Conservation (phyloP, 768 basidiomycete species). For the Neoboletus magnificus region DNA sequence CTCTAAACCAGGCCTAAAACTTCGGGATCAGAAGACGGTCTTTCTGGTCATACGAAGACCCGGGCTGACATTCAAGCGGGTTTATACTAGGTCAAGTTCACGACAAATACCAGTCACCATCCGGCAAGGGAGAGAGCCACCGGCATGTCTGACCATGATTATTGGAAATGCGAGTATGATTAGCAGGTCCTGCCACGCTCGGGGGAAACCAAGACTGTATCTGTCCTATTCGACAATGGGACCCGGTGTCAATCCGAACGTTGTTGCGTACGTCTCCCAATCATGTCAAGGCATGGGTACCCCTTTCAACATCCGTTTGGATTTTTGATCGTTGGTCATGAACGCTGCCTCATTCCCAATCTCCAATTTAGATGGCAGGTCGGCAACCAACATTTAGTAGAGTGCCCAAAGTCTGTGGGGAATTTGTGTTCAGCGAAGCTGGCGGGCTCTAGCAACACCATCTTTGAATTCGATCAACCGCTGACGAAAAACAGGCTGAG, state of each 20-base stretch:
- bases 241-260: not conserved
- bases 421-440: not conserved
- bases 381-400: no score
- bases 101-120: no score
- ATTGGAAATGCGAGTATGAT: not conserved
- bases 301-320: no score
- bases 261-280: not conserved
- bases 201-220: not conserved
- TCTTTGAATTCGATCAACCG: constrained; percentile 6
- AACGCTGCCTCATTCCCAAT: not conserved
- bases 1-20: no score
- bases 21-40: no score
- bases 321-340: no score
- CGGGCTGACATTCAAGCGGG: no score
- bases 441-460: not conserved
- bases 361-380: not conserved
- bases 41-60: no score
- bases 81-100: no score
- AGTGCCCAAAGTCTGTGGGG: not conserved
- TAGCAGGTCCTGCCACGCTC: not conserved
- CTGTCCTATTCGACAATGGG: not conserved
- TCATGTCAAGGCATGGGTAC: no score
- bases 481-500: constrained; percentile 3
- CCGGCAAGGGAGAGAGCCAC: not conserved
- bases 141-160: not conserved